phyloP scores from a whole-genome alignment of 345 rosid genomes.

The Populus ilicifolia region DNA sequence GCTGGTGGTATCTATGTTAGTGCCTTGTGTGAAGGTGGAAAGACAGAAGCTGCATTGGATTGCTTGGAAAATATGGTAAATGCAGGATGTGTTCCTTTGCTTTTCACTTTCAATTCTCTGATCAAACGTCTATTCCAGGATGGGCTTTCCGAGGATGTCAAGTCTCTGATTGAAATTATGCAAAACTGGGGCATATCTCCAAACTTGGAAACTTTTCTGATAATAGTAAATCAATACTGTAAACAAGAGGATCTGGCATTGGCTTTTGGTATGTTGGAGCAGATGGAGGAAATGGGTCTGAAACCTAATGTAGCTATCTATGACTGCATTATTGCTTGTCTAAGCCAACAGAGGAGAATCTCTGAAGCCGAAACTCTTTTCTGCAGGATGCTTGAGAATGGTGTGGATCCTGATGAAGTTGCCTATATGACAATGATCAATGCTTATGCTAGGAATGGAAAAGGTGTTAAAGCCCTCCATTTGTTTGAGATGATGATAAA shows the following conservation, averaged over 20 bases:
- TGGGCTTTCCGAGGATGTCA: conserved; percentile 36
- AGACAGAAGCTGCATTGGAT: conserved; percentile 32
- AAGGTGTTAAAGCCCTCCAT: conserved; percentile 42
- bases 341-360: conserved; percentile 42
- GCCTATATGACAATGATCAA: conserved; percentile 67
- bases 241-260: conserved; percentile 39
- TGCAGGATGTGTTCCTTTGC: conserved; percentile 46
- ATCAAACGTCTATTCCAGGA: conserved; percentile 45
- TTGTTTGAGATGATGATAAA: conserved; percentile 56
- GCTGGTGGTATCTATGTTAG: conserved; percentile 49
- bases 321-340: conserved; percentile 45
- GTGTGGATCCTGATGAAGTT: conserved; percentile 64
- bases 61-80: conserved; percentile 36
- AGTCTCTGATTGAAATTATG: conserved; percentile 36
- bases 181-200: conserved; percentile 45
- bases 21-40: conserved; percentile 48
- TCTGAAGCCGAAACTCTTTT: conserved; percentile 55
- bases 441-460: conserved; percentile 47
- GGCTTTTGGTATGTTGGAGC: conserved; percentile 40
- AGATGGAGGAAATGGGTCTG: conserved; percentile 50
- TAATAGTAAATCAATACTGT: conserved; percentile 48
- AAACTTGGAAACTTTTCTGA: conserved; percentile 49
- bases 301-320: conserved; percentile 62
- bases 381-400: conserved; percentile 52
- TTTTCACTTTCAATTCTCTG: conserved; percentile 54